Conservation (phyloP, 1,139 yeast species). For the Nakaseomyces glabratus region DNA sequence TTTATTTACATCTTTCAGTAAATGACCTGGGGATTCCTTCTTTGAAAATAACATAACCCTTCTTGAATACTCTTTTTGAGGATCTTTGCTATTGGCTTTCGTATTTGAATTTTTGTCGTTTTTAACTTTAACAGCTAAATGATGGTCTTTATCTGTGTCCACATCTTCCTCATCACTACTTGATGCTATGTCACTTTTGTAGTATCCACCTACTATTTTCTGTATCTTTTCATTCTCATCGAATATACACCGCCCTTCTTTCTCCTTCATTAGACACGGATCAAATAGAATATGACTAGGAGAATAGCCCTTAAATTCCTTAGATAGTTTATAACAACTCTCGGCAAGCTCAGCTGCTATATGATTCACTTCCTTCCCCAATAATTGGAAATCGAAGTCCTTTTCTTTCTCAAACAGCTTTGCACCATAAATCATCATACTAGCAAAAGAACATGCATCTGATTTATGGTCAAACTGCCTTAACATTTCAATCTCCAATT, state of each 20-base stretch:
- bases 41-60: conserved; percentile 4
- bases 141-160: background rate
- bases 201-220: background rate
- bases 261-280: conserved; percentile 28
- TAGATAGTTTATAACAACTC: conserved; percentile 51
- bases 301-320: conserved; percentile 34
- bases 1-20: conserved; percentile 1
- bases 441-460: conserved; percentile 66
- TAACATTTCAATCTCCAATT: conserved; percentile 20
- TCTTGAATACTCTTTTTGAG: background rate
- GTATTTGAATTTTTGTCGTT: background rate
- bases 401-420: conserved; percentile 37
- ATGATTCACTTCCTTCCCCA: conserved; percentile 41
- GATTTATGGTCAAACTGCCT: conserved; percentile 39
- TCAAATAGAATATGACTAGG: conserved; percentile 38
- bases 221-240: conserved; percentile 16
- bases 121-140: conserved; percentile 3
- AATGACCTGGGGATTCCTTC: conserved; percentile 1
- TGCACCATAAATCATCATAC: conserved; percentile 62
- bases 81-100: background rate
- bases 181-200: background rate
- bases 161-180: conserved; percentile 2
- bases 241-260: conserved; percentile 26
- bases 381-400: conserved; percentile 1
- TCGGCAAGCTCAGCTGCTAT: conserved; percentile 54